Percentiles rank a stretch among this genome's conserved stretches.
These are phyloP conservation scores for Coemansia furcata DNA, from an alignment of 192 early-diverging fungal species.

Conservation along the genomic window DNA sequence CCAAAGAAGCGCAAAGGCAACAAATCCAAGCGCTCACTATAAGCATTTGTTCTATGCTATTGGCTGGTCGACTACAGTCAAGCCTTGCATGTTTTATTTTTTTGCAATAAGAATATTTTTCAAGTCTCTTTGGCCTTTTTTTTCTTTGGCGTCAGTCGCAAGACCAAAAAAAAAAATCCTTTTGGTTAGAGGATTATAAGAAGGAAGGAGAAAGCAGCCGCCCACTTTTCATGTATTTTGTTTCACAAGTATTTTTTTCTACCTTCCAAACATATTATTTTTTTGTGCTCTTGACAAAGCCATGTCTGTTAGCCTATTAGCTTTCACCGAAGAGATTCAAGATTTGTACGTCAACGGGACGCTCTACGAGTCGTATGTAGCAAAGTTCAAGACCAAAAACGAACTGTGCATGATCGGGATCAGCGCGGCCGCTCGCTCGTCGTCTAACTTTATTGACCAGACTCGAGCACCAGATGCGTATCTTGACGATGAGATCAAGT, in stretches of 20 bases:
- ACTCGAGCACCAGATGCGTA: background rate
- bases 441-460: background rate
- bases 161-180: too few relatives aligned
- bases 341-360: background rate
- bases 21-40: conserved; percentile 11
- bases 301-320: background rate
- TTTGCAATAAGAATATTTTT: too few relatives aligned
- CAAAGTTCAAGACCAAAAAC: background rate
- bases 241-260: too few relatives aligned
- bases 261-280: too few relatives aligned
- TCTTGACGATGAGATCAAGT: background rate
- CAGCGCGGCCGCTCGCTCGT: background rate
- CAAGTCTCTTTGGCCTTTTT: too few relatives aligned
- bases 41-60: background rate
- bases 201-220: too few relatives aligned
- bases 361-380: background rate
- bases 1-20: conserved; percentile 8
- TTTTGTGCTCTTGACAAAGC: background rate
- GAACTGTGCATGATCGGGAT: background rate
- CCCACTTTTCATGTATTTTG: too few relatives aligned
- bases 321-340: background rate
- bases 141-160: too few relatives aligned
- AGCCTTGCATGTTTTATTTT: too few relatives aligned
- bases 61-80: too few relatives aligned
- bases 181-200: too few relatives aligned